Conservation (phyloP, 805 yeast species). For the Soucietia sequanensis region DNA sequence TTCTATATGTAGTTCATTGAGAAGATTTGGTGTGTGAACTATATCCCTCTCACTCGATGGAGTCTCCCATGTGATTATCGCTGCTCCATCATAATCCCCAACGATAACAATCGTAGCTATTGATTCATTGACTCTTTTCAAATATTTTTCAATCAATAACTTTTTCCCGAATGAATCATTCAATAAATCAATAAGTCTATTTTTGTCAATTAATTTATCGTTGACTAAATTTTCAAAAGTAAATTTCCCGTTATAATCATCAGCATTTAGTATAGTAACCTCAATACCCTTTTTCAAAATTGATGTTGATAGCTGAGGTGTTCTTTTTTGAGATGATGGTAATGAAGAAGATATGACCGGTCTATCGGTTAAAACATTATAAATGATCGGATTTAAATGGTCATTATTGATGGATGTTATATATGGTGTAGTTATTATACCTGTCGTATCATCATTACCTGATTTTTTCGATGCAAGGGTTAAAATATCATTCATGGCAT, state of each 20-base stretch:
- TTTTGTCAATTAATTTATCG: constrained; percentile 48
- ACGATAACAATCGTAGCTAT: constrained; percentile 80
- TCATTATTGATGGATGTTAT: constrained; percentile 58
- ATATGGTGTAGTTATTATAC: constrained; percentile 80
- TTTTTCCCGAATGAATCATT: constrained; percentile 76
- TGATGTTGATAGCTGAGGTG: constrained; percentile 70
- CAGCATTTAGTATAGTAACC: constrained; percentile 42
- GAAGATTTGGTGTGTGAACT: too few relatives aligned
- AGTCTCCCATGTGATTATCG: constrained; percentile 82
- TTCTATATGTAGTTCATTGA: too few relatives aligned
- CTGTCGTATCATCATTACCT: constrained; percentile 54
- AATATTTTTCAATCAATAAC: constrained; percentile 65
- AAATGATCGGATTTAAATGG: constrained; percentile 79
- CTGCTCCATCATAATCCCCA: constrained; percentile 95
- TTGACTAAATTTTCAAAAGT: constrained; percentile 38
- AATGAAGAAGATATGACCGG: constrained; percentile 88
- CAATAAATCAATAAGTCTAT: constrained; percentile 57
- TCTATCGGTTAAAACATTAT: constrained; percentile 88
- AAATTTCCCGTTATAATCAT: constrained; percentile 31
- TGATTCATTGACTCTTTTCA: constrained; percentile 59
- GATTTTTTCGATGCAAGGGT: constrained; percentile 44
- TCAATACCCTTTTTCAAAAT: constrained; percentile 74
- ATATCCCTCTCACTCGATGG: constrained; percentile 5
- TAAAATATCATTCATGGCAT: constrained; percentile 61
- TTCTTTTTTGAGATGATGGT: constrained; percentile 58